Percentiles rank a stretch among this genome's conserved stretches.
phyloP scores from a whole-genome alignment of 257 asterid species.

The Paulownia fortunei region DNA sequence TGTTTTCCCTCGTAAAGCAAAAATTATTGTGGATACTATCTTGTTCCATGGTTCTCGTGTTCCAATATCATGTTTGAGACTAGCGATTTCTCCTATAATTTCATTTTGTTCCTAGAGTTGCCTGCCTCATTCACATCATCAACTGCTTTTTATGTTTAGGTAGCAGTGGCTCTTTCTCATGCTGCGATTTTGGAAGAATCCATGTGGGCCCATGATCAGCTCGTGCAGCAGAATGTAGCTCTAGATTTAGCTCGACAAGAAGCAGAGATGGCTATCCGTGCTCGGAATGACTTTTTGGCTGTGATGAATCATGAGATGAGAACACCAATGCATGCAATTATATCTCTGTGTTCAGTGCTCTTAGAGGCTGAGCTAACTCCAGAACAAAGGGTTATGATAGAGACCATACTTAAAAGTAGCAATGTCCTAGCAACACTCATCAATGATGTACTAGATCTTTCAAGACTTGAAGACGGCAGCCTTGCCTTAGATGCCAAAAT shows the following conservation, averaged over 20 bases:
- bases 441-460: conserved; percentile 74
- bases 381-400: conserved; percentile 71
- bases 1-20: too few relatives aligned
- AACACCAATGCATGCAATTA: conserved; percentile 73
- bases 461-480: conserved; percentile 81
- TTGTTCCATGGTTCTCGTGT: background rate
- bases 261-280: conserved; percentile 69
- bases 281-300: conserved; percentile 69
- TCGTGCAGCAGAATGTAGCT: conserved; percentile 67
- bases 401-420: conserved; percentile 77
- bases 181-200: conserved; percentile 87
- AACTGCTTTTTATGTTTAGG: conserved; percentile 46
- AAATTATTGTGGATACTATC: background rate
- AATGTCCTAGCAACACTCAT: conserved; percentile 69
- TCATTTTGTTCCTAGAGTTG: background rate
- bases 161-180: conserved; percentile 87
- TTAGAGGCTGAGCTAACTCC: conserved; percentile 74
- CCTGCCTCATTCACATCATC: background rate
- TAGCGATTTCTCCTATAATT: too few relatives aligned
- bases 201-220: conserved; percentile 70
- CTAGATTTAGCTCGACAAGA: conserved; percentile 66
- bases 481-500: conserved; percentile 53
- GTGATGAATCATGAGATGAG: conserved; percentile 90
- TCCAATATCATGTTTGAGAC: background rate
- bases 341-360: conserved; percentile 70